Evolutionary conservation across 2,329 filamentous ascomycete genomes (phyloP).

Genomic region (Cadophora luteo-olivacea): DNA sequence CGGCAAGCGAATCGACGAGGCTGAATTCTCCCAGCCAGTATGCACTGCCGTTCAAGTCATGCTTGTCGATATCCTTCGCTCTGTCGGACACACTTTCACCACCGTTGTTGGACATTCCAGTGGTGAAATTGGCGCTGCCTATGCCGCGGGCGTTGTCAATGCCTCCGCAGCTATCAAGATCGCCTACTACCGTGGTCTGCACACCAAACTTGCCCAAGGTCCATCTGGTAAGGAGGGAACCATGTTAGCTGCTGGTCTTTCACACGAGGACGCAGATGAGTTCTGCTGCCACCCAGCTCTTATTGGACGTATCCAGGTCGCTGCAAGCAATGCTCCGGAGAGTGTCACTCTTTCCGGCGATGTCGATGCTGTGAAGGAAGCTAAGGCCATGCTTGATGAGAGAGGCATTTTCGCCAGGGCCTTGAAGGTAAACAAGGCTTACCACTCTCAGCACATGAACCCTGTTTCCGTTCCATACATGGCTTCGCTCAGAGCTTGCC

Average conservation of each 20-base stretch:
- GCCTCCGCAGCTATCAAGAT: conserved; percentile 47
- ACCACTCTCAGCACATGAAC: conserved; percentile 41
- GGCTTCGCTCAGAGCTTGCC: conserved; percentile 16
- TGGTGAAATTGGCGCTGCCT: conserved; percentile 57
- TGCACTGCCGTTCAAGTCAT: conserved; percentile 56
- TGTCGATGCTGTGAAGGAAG: conserved; percentile 32
- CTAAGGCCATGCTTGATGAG: conserved; percentile 26
- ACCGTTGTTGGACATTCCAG: conserved; percentile 54
- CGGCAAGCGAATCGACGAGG: conserved; percentile 29
- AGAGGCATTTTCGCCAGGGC: conserved; percentile 33
- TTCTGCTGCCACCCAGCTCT: conserved; percentile 26
- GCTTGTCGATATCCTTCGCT: conserved; percentile 51
- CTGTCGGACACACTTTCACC: conserved; percentile 48
- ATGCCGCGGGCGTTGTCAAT: conserved; percentile 47
- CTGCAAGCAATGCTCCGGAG: conserved; percentile 41
- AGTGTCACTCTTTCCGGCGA: conserved; percentile 43
- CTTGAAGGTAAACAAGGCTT: conserved; percentile 39
- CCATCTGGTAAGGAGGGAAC: conserved; percentile 43
- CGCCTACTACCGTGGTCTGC: conserved; percentile 51
- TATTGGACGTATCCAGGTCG: conserved; percentile 40
- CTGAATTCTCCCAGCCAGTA: conserved; percentile 49
- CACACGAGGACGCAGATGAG: conserved; percentile 26
- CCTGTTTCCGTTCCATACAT: conserved; percentile 24
- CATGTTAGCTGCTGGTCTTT: conserved; percentile 56
- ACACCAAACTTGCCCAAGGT: conserved; percentile 41